phyloP scores from a whole-genome alignment of 768 basidiomycete genomes.

The Nidularia pulvinata region DNA sequence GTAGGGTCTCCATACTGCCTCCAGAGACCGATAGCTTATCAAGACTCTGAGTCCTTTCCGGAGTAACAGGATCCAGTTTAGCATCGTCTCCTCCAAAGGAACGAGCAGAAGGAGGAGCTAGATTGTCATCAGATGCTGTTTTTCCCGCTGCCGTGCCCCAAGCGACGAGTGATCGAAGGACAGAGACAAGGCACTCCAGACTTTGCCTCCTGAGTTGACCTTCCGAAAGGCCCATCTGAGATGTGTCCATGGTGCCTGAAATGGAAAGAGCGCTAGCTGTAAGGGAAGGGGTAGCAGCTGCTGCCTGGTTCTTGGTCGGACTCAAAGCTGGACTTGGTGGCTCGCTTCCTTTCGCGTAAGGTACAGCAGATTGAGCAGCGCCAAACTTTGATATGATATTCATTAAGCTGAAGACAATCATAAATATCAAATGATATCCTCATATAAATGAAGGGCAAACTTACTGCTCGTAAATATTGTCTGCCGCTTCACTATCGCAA shows the following conservation, averaged over 20 bases:
- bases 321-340: conserved; percentile 61
- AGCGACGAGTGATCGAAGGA: conserved; percentile 85
- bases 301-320: conserved; percentile 45
- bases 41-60: conserved; percentile 43
- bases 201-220: conserved; percentile 84
- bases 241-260: conserved; percentile 67
- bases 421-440: neutral
- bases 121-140: conserved; percentile 40
- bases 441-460: conserved; percentile 15
- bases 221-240: conserved; percentile 74
- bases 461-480: conserved; percentile 97
- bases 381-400: conserved; percentile 96
- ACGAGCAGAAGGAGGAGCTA: conserved; percentile 34
- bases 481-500: conserved; percentile 91
- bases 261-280: conserved; percentile 65
- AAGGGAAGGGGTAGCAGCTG: conserved; percentile 49
- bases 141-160: conserved; percentile 76
- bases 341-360: conserved; percentile 51
- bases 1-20: conserved; percentile 52
- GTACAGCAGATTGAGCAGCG: conserved; percentile 48
- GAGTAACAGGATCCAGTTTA: conserved; percentile 46
- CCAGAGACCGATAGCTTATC: conserved; percentile 50
- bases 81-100: conserved; percentile 55
- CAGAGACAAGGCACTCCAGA: conserved; percentile 92
- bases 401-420: conserved; percentile 61